phyloP scores from a whole-genome alignment of 2,329 filamentous ascomycete genomes.

The Ceratocystis diversiconidia region DNA sequence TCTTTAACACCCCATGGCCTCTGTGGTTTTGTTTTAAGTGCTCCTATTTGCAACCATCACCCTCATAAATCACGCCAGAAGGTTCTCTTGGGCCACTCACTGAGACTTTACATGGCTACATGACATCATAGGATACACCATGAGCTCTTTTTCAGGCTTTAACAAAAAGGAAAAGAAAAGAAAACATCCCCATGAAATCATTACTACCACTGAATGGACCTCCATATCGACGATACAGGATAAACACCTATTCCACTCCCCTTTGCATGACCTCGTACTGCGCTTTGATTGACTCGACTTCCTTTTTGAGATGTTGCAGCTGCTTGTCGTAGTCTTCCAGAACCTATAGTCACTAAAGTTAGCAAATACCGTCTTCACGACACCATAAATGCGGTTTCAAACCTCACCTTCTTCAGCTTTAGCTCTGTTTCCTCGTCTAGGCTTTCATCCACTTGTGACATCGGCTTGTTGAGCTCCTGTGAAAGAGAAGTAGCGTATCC shows the following conservation, averaged over 20 bases:
- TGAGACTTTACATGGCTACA: not conserved
- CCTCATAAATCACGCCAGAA: not conserved
- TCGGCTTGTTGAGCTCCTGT: constrained; percentile 57
- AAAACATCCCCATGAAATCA: not conserved
- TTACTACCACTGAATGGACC: not conserved
- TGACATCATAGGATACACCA: not conserved
- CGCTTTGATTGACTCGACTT: constrained; percentile 48
- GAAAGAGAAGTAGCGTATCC: constrained; percentile 59
- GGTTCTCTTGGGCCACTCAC: not conserved
- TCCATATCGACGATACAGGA: not conserved
- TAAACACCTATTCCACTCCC: constrained; percentile 20
- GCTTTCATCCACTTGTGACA: constrained; percentile 39
- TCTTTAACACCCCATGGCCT: not conserved
- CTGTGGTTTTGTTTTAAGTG: not conserved
- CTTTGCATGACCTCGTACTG: constrained; percentile 44
- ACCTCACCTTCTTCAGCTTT: constrained; percentile 58
- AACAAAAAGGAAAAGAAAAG: not conserved
- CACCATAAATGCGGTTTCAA: not conserved
- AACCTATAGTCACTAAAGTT: constrained; percentile 37
- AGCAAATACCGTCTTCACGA: not conserved
- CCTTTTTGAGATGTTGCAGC: constrained; percentile 59
- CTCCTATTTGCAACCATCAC: not conserved
- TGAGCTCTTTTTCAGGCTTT: not conserved
- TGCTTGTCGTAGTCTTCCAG: constrained; percentile 72
- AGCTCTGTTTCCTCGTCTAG: constrained; percentile 56